Evolutionary conservation across 768 basidiomycete species (phyloP).

Genomic region (Mycena alexandri): DNA sequence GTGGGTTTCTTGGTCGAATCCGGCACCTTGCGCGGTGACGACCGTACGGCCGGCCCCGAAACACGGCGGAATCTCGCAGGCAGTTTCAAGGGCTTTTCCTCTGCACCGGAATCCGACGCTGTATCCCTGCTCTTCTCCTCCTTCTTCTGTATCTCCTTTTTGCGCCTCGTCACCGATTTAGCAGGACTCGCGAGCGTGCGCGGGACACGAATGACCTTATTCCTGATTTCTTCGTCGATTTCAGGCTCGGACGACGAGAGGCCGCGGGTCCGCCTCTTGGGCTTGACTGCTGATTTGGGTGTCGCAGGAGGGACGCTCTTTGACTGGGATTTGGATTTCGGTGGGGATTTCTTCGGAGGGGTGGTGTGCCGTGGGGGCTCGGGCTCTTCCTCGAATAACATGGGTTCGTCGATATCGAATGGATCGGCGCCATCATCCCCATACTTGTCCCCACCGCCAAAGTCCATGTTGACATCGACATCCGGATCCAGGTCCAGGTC

Average conservation of each 20-base stretch:
- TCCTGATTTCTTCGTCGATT: constrained; percentile 20
- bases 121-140: constrained; percentile 9
- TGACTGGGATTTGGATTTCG: no score
- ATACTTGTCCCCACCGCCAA: background rate
- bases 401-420: background rate
- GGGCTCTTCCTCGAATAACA: constrained; percentile 2
- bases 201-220: constrained; percentile 17
- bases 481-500: constrained; percentile 9
- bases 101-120: constrained; percentile 13
- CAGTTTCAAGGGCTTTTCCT: background rate
- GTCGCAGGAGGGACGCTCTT: background rate
- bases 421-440: background rate
- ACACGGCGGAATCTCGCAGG: constrained; percentile 21
- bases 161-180: constrained; percentile 6
- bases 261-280: constrained; percentile 19
- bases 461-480: constrained; percentile 25
- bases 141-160: background rate
- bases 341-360: no score
- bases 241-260: constrained; percentile 20
- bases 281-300: constrained; percentile 14
- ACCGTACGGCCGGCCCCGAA: background rate
- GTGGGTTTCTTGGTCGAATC: background rate
- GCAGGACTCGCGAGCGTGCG: background rate
- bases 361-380: background rate
- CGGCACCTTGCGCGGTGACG: constrained; percentile 17